Evolutionary conservation across 805 yeast genomes (phyloP).

Genomic region (Yamadazyma takamatsuzukensis): DNA sequence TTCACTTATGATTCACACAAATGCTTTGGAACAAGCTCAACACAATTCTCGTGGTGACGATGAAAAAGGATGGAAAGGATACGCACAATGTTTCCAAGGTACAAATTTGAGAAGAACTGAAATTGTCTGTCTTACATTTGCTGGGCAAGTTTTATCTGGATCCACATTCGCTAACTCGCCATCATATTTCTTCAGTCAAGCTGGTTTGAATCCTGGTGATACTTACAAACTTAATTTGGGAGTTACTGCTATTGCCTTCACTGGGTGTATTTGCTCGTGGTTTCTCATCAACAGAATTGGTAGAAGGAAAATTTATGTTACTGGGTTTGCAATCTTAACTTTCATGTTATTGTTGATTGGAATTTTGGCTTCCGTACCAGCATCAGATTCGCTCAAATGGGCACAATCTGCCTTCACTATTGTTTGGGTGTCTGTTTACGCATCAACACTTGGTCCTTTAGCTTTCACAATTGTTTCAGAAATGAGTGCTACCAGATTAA

Average conservation of each 20-base stretch:
- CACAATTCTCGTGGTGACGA: slow-evolving; percentile 30
- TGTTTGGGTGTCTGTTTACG: slow-evolving; percentile 24
- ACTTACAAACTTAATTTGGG: slow-evolving; percentile 30
- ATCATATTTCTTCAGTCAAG: slow-evolving; percentile 32
- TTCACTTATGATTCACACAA: slow-evolving; percentile 27
- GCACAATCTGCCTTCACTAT: slow-evolving; percentile 19
- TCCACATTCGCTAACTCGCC: slow-evolving; percentile 33
- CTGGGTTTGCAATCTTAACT: slow-evolving; percentile 31
- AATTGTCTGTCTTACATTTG: slow-evolving; percentile 27
- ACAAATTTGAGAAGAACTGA: slow-evolving; percentile 45
- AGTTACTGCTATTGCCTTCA: slow-evolving; percentile 23
- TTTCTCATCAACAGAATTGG: slow-evolving; percentile 31
- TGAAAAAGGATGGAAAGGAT: slow-evolving; percentile 21
- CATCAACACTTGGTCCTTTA: slow-evolving; percentile 40
- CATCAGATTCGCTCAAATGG: slow-evolving; percentile 16
- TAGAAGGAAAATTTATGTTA: slow-evolving; percentile 32
- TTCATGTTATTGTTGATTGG: slow-evolving; percentile 40
- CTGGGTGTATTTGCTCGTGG: slow-evolving; percentile 27
- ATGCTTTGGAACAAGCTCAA: slow-evolving; percentile 26
- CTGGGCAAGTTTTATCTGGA: slow-evolving; percentile 31
- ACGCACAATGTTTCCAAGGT: slow-evolving; percentile 41
- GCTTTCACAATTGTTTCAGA: slow-evolving; percentile 37
- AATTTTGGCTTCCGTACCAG: slow-evolving; percentile 23
- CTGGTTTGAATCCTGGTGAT: slow-evolving; percentile 27
- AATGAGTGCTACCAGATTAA: slow-evolving; percentile 32